These are phyloP conservation scores for Hypocrella siamensis DNA, from an alignment of 2,329 filamentous ascomycete species.

Conservation along the genomic window DNA sequence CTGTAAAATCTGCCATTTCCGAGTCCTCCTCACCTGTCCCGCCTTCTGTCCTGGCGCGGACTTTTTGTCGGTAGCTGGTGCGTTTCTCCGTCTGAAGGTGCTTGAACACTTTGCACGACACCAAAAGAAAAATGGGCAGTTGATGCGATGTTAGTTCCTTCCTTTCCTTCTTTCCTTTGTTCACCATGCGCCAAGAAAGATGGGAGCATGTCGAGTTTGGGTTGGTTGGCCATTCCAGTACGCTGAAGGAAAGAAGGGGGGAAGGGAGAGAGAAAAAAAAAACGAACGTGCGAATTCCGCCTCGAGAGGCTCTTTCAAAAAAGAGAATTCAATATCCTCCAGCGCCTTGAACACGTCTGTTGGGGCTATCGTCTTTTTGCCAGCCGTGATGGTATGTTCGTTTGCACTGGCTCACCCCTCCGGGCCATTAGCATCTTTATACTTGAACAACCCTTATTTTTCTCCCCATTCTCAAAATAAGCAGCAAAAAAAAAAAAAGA, in stretches of 20 bases:
- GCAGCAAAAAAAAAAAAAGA: too few species aligned
- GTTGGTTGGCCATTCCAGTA: background rate
- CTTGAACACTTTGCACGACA: conserved; percentile 43
- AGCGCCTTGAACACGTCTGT: conserved; percentile 63
- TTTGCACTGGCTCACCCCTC: conserved; percentile 51
- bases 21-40: conserved; percentile 13
- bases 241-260: background rate
- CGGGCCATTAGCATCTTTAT: too few species aligned
- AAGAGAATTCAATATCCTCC: conserved; percentile 63
- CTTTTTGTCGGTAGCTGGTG: conserved; percentile 54
- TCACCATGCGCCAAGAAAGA: background rate
- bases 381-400: conserved; percentile 47
- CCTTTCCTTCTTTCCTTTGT: background rate
- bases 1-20: conserved; percentile 20
- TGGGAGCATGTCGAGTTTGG: too few species aligned
- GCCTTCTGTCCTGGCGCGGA: conserved; percentile 40
- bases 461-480: too few species aligned
- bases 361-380: conserved; percentile 65
- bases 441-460: too few species aligned
- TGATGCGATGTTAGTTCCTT: background rate
- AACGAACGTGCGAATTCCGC: conserved; percentile 59
- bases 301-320: conserved; percentile 51
- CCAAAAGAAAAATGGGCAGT: too few species aligned
- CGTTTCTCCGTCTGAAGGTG: conserved; percentile 60
- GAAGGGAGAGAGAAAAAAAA: background rate